Evolutionary conservation across 2,329 filamentous ascomycete genomes (phyloP), one percentile per base, ranked within the genome.

Genomic region (Aspergillus novofumigatus): DNA sequence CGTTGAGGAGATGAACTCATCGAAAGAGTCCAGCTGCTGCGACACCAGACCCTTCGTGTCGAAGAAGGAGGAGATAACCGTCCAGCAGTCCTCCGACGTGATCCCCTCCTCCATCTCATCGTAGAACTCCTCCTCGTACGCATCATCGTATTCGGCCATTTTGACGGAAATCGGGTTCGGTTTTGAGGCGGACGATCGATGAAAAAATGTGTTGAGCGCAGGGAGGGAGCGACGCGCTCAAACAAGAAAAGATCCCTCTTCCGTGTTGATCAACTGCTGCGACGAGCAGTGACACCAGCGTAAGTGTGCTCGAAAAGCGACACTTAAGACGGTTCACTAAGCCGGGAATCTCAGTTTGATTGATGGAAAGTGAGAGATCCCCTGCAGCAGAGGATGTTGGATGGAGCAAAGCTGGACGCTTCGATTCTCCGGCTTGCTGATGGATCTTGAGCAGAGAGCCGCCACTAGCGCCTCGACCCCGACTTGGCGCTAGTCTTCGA

Each of bases 31-130:
- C 61, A 97, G 87, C 80, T 99, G 94, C 77, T 99, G 93, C 17
- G 94, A 96, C 23, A 96, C 94, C 32, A 99, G 83, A 69, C 94
- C 93, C 78, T 97, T 99, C 61, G 87, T 85, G 67, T 97, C 91
- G 78, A 99, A 99, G 81, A 97, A 97, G 9, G 94, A 90, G 56
- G 90, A 92, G 73, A 99, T 97, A 70, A 97, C 93, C 63, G 89
- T 90, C 94, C 95, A 99, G 81, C 92, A 97, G 78, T 99, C 95
- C 80, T 97, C 94, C 59, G 92, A 91, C 26, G 92, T 96, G 78
- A 97, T 96, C 44, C 79, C 86, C 60, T 89, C 86, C 58, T 83
- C 85, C 58, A 78, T 86, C 58, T 88, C 86, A 60, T 83, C 85
- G 67, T 88, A 89, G 62, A 86, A 84, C 62, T 84, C 83, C 64